A percentile compares a stretch with the other conserved stretches of the same genome.
phyloP scores from a whole-genome alignment of 441 rosid genomes.

The Syzygium syzygioides region DNA sequence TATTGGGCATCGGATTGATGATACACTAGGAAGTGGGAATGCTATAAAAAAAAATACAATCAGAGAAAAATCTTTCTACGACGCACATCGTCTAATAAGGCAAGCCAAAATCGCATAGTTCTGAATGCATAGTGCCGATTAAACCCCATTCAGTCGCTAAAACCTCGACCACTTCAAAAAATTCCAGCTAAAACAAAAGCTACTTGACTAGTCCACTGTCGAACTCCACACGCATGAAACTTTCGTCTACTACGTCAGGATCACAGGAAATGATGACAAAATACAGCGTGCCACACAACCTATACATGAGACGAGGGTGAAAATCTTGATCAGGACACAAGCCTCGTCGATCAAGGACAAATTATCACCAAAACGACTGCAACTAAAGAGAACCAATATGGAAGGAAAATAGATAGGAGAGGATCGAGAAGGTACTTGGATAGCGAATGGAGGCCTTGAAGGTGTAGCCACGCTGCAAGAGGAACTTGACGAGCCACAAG shows the following conservation, averaged over 20 bases:
- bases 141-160: too few relatives aligned
- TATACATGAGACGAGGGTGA: too few relatives aligned
- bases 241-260: too few relatives aligned
- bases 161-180: too few relatives aligned
- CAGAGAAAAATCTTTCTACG: not conserved
- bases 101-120: too few relatives aligned
- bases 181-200: too few relatives aligned
- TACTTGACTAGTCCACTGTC: not conserved
- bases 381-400: not conserved
- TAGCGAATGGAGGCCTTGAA: not conserved
- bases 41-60: not conserved
- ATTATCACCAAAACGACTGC: not conserved
- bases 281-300: too few relatives aligned
- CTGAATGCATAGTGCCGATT: too few relatives aligned
- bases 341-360: not conserved
- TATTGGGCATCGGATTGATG: not conserved
- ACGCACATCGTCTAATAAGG: too few relatives aligned
- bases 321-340: too few relatives aligned
- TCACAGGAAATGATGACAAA: too few relatives aligned
- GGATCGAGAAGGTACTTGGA: not conserved
- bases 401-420: not conserved
- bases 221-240: too few relatives aligned
- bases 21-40: not conserved
- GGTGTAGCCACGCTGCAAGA: not conserved
- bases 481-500: not conserved